Base-by-base conservation (phyloP, 2,329 filamentous ascomycete species). In the Emmonsiellopsis sp. region DNA sequence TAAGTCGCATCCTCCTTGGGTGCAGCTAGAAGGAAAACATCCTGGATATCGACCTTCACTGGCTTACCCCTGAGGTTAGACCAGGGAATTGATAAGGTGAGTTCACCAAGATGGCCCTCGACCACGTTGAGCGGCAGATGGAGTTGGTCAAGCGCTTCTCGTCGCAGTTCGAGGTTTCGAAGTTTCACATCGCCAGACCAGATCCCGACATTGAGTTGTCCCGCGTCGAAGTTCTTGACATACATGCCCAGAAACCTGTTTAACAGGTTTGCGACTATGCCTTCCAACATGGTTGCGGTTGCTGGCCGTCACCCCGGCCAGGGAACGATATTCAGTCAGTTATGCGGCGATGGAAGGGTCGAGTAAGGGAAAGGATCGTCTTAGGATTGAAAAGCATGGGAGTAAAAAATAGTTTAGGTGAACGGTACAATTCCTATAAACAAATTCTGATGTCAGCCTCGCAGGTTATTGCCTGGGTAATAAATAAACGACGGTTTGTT, bases 241-340 rank as follows among this genome's bases (percentile, higher is more conserved):
- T 98, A 98, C 87, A 97, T 95, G 80, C 93, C 94, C 82, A 99
- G 76, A 74, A 98, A 97, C 77, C 94, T 87, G 77, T 98, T 98
- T 64, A 99, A 85, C 77, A 99, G 80, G 74, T 92, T 94, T 64
- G 93, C 90, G 59, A 97, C 93, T 63, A 99, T 80, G 62, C 91
- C 88, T 81, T 98, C 93, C 75, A 99, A 83, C 93, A 99, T 98
- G 65, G 70, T 79, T 78, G 74, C 70, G 70, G 70, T 63, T 62
- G 70, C 68, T 68, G 77, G 83, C 80, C 86, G 82, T 89, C 66
- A 86, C 83, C 86, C 86, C 67, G 87, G 85, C 83, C 76, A 73
- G 83, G 84, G 54, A 13, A 42, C 42, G 54, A 54, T 47, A 57
- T 54, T 54, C 58, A 61, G 53, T 39, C 40, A 17, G 49, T 27